phyloP scores from a whole-genome alignment of 495 filamentous ascomycete species.

The Tuber magnatum region DNA sequence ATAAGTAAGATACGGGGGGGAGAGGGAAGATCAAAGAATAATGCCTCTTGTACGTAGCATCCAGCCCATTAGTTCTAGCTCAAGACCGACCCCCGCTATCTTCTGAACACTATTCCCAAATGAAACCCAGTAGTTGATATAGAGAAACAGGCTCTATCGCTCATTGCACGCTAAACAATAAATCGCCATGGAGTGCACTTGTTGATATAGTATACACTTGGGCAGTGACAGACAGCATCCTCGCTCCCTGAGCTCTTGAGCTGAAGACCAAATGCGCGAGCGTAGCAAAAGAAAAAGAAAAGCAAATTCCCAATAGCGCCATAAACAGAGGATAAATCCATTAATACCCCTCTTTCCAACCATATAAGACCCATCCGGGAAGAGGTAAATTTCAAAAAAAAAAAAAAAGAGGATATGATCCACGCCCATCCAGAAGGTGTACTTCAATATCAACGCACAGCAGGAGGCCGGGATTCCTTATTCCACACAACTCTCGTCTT shows the following conservation, averaged over 20 bases:
- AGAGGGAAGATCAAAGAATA: not conserved
- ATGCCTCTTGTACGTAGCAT: not conserved
- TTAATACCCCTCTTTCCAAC: not conserved
- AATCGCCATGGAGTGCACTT: not conserved
- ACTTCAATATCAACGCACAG: constrained; percentile 62
- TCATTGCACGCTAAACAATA: not conserved
- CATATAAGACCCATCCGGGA: not conserved
- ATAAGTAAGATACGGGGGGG: not conserved
- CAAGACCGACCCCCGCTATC: not conserved
- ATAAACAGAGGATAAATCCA: not conserved
- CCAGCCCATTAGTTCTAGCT: not conserved
- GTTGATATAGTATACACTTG: not conserved
- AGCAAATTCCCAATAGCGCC: not conserved
- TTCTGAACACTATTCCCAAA: not conserved
- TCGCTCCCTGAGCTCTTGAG: not conserved
- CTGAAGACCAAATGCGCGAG: not conserved
- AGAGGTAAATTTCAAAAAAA: not conserved
- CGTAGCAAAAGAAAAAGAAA: not conserved
- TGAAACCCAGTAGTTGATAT: not conserved
- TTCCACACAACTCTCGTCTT: constrained; percentile 90
- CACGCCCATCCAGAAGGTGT: not conserved
- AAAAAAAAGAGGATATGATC: not conserved
- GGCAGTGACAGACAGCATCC: not conserved
- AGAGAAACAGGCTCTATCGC: not conserved
- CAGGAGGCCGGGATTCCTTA: constrained; percentile 79